Evolutionary conservation across 2,329 filamentous ascomycete genomes (phyloP).

Genomic region (Pestalotiopsis sp.): DNA sequence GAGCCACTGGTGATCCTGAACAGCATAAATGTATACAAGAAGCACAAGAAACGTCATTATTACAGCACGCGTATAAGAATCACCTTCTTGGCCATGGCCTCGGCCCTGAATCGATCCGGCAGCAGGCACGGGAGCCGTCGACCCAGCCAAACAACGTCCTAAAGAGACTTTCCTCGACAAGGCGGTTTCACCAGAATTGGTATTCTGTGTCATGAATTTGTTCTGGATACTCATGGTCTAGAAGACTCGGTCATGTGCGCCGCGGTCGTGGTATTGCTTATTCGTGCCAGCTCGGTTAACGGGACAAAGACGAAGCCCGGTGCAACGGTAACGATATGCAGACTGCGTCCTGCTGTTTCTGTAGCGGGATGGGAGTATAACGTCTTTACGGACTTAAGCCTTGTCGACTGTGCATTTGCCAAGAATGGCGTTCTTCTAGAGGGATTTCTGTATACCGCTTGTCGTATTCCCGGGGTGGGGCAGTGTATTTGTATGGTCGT

Average conservation of each 20-base stretch:
- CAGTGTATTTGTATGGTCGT: neutral
- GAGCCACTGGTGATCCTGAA: neutral
- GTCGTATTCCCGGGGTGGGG: neutral
- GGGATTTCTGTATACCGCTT: neutral
- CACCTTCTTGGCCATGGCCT: neutral
- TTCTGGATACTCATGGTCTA: neutral
- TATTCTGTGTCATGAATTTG: neutral
- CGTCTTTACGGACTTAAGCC: neutral
- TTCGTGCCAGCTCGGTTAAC: neutral
- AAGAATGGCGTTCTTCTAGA: neutral
- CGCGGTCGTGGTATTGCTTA: neutral
- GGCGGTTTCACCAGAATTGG: neutral
- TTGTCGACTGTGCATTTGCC: neutral
- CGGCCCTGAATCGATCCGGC: neutral
- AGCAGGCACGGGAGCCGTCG: neutral
- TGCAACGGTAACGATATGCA: neutral
- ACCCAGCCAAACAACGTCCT: neutral
- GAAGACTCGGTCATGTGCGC: neutral
- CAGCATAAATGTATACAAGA: neutral
- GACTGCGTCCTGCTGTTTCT: neutral
- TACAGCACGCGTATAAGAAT: neutral
- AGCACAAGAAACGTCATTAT: neutral
- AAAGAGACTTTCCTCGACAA: neutral
- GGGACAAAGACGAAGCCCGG: neutral
- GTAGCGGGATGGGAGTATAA: neutral